Base-by-base conservation (phyloP, 495 filamentous ascomycete species). In the Penicillium alfredii region DNA sequence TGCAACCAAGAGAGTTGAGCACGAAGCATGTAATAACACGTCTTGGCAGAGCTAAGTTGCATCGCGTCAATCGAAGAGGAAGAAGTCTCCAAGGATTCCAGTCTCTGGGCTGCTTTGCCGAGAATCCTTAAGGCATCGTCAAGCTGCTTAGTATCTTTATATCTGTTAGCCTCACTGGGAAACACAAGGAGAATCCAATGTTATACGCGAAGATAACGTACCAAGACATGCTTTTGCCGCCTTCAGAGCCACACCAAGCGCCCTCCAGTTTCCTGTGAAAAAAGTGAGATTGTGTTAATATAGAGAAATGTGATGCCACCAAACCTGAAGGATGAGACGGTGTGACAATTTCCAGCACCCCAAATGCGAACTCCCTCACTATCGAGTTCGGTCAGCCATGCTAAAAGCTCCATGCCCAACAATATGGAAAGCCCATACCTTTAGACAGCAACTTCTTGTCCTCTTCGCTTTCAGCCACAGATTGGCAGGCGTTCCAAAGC, bases 1-100 rank as follows among this genome's bases (percentile, higher is more conserved):
- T 86, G 78, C 30, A 72, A 68, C 82, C 80, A 90, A 17, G 82
- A 74, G 59, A 93, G 48, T 10, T 72, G 71, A 22, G 77, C 80
- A 35, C 86, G 69, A 35, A 89, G 61, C 33, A 78, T 71, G 31
- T 80, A 78, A 49, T 90, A 94, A 42, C 88, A 78, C 0, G 35
- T 49, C 6, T 40, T 33, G 21, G 34, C 33, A 7, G 38, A 26
- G 16, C 33, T 28, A 24, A 44, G 8, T 30, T 50, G 35, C n/a
- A 13, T 1, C 4, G 32, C 17, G 4, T 56, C 30, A 42, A 45
- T 4, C 15, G 55, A 40, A 22, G 31, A 10, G 53, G 44, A 30
- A 41, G 46, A 45, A 53, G 65, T 53, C 60, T 68, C 57, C 2
- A 88, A 41, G 13, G 56, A 51, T n/a, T 71, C 70, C 41, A 83